Percentiles rank a stretch among this genome's conserved stretches.
Conservation (phyloP, 1,139 yeast species). For the Scheffersomyces illinoinensis region DNA sequence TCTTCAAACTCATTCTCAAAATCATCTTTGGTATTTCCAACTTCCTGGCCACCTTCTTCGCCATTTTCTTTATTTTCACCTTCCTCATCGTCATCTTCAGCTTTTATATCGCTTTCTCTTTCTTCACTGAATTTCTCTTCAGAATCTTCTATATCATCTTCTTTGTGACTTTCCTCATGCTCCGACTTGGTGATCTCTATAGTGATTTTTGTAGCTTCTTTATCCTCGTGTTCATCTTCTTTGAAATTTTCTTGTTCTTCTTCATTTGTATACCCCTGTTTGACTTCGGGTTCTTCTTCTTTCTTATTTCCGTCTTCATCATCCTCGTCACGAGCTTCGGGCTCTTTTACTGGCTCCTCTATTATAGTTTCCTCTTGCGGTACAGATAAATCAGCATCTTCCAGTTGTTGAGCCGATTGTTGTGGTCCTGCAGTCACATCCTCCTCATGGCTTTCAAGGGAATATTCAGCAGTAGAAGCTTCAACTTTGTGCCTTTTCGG, state of each 20-base stretch:
- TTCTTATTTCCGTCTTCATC: slow-evolving; percentile 10
- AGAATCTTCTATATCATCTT: slow-evolving; percentile 7
- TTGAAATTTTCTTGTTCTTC: slow-evolving; percentile 7
- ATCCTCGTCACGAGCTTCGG: slow-evolving; percentile 5
- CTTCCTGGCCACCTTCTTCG: slow-evolving; percentile 25
- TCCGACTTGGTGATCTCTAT: neutral
- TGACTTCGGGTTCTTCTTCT: slow-evolving; percentile 12
- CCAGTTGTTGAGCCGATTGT: neutral
- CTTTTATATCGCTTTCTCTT: slow-evolving; percentile 16
- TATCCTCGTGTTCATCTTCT: slow-evolving; percentile 10
- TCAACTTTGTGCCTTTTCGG: neutral
- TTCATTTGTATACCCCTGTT: slow-evolving; percentile 13
- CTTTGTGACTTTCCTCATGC: slow-evolving; percentile 3
- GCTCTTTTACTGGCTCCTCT: slow-evolving; percentile 8
- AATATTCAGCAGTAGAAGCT: neutral
- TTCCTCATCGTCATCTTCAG: slow-evolving; percentile 16
- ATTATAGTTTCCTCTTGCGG: slow-evolving; percentile 9
- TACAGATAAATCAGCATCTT: neutral
- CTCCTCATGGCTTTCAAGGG: neutral
- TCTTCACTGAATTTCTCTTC: slow-evolving; percentile 11
- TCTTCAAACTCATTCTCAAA: slow-evolving; percentile 24
- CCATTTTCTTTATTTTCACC: slow-evolving; percentile 20
- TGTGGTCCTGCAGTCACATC: neutral
- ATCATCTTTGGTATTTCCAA: slow-evolving; percentile 21
- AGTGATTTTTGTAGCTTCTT: slow-evolving; percentile 2